Base-by-base conservation (phyloP, 1,139 yeast species). In the Kodamaea sp. region DNA sequence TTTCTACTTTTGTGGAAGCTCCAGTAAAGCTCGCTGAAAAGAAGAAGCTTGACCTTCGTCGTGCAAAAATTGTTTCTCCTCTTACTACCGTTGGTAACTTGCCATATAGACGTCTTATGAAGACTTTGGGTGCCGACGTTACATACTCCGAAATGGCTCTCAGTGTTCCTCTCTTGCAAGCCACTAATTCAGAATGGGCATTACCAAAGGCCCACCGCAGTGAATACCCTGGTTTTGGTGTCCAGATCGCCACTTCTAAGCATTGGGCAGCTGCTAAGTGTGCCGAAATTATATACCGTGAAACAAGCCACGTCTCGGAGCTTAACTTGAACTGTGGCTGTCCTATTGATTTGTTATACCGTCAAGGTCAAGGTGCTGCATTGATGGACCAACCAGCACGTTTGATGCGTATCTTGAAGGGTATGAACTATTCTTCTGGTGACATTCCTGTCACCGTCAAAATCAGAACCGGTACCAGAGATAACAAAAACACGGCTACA, bases 141-240 rank as follows among this genome's bases (percentile, higher is more conserved):
- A 92, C 98, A 0, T 92, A 87, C 59, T 78, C 92, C 34, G 99
- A 92, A 64, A 94, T 92, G 98, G 97, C 97, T 0, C 73, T 92
- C 31, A 68, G 89, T 1, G 67, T 86, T 35, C 97, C 98, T 1
- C 67, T 92, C 40, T 68, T 92, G 31, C 95, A 87, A 58, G 98
- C 97, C 12, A 78, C 84, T 29, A 87, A 88, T 57, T 79, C 95
- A 2, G 99, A 92, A 63, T 92, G 99, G 99, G 99, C 99, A 0
- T 70, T 92, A 37, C 89, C 97, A 24, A 84, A 92, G 53, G 95
- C 96, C 3, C 97, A 92, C 57, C 59, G 67, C 22, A 65, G 79
- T 6, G 99, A 92, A 60, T 72, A 75, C 44, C 95, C 94, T 5
- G 94, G 94, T 1, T 94, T 84, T 62, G 98, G 97, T 38, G 88